Evolutionary conservation across 2,329 filamentous ascomycete genomes (phyloP).

Genomic region (Trichoderma simmonsii): DNA sequence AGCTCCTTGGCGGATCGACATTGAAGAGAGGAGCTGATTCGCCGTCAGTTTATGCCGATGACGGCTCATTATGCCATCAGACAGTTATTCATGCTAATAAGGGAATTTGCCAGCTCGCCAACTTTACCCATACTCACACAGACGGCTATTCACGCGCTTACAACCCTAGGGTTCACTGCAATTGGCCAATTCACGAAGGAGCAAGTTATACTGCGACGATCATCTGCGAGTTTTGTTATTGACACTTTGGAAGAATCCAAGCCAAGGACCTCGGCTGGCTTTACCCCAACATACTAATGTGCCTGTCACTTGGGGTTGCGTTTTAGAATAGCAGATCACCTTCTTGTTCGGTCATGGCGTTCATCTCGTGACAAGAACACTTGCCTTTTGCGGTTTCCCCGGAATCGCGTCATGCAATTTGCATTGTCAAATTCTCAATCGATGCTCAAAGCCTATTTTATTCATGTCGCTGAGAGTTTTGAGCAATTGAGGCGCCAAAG

Average conservation of each 20-base stretch:
- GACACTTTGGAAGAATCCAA: neutral
- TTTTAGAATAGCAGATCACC: neutral
- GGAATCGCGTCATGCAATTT: neutral
- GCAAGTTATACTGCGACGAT: neutral
- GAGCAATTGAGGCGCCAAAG: neutral
- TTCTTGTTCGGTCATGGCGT: constrained; percentile 2
- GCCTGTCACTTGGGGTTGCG: neutral
- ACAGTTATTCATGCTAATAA: constrained; percentile 2
- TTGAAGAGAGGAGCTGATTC: neutral
- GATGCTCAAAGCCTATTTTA: neutral
- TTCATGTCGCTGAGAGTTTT: neutral
- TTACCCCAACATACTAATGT: neutral
- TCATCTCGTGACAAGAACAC: neutral
- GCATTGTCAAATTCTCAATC: neutral
- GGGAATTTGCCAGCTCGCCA: neutral
- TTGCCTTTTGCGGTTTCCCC: neutral
- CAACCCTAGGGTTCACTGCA: neutral
- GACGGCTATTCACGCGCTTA: neutral
- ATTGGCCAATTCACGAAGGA: too few relatives aligned
- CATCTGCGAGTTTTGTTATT: neutral
- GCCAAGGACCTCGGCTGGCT: neutral
- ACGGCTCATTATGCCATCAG: neutral
- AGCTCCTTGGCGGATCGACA: neutral
- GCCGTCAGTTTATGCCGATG: neutral
- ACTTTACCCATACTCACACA: neutral